Conservation (phyloP, 352 stramenopile genomes). For the Globisporangium alternatum region DNA sequence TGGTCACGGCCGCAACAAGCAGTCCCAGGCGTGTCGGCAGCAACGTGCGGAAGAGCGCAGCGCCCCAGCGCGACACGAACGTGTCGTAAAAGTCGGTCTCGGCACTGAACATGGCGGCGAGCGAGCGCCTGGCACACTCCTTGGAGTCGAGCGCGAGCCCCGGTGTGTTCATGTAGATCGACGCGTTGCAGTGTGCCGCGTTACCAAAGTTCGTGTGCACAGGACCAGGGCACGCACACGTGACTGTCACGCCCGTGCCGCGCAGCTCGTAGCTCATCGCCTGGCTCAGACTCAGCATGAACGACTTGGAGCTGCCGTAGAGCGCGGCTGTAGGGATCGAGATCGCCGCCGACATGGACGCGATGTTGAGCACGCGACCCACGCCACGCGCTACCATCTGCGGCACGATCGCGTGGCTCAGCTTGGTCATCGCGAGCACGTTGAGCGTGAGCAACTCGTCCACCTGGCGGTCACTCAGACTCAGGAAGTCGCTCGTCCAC, state of each 20-base stretch:
- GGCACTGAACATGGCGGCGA: constrained; percentile 53
- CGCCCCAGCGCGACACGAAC: constrained; percentile 34
- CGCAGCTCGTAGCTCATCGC: constrained; percentile 71
- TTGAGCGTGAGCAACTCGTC: constrained; percentile 64
- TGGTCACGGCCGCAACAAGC: constrained; percentile 38
- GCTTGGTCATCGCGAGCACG: constrained; percentile 40
- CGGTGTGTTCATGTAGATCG: constrained; percentile 50
- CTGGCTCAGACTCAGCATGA: constrained; percentile 64
- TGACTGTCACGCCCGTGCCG: constrained; percentile 56
- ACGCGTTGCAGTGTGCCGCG: constrained; percentile 31
- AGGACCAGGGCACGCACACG: constrained; percentile 55
- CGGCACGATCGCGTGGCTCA: constrained; percentile 56
- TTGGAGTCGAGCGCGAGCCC: constrained; percentile 35
- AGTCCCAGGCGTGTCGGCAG: constrained; percentile 35
- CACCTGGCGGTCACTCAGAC: constrained; percentile 20
- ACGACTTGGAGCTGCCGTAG: constrained; percentile 71
- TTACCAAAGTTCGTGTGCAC: constrained; percentile 68
- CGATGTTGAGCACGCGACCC: constrained; percentile 74
- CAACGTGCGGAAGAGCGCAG: constrained; percentile 33
- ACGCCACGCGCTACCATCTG: constrained; percentile 59
- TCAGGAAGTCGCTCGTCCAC: constrained; percentile 1
- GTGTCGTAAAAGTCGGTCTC: constrained; percentile 51
- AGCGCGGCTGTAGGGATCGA: constrained; percentile 55
- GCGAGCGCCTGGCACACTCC: constrained; percentile 33
- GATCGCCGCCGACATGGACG: constrained; percentile 52